Base-by-base conservation (phyloP, 2,329 filamentous ascomycete genomes). In the Capronia coronata region DNA sequence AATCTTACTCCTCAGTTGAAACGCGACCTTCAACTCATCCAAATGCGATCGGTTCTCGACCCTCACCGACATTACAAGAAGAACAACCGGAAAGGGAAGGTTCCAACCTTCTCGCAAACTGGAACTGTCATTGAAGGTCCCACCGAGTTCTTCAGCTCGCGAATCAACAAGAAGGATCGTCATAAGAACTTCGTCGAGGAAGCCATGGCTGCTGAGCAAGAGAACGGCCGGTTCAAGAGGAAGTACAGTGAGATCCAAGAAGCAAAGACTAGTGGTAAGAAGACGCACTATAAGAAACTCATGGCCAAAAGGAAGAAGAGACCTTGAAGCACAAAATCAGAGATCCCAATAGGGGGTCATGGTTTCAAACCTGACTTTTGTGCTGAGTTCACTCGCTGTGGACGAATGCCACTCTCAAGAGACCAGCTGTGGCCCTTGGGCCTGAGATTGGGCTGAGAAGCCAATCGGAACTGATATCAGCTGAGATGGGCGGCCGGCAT, bases 1-100 rank as follows among this genome's bases (percentile, higher is more conserved):
- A 76, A 87, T 43, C 70, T 95, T 43, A 95, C 89, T 0, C 80
- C 88, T 7, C 83, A 94, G 63, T 75, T 96, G 54, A 94, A 90
- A 69, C 79, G 88, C 59, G 91, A 98, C 65, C 75, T 96, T 43
- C 89, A 96, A 68, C 74, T 97, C 9, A 74, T 98, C 51, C 83
- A 87, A 58, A 91, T 96, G 84, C 82, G 93, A 66, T 84, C 83
- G 48, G 83, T 95, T 16, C 75, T 97, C 18, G 91, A 97, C 59
- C 83, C 89, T 1, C 91, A 97, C 65, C 77, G 86, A 43, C 86
- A 91, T 63, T 94, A 94, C 75, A 94, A 91, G 67, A 97, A 96
- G 68, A 78, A 72, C 43, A 77, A 80, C 48, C 48, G 56, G n/a
- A 89, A 85, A 64, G 75, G 78, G 51, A 74, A 80, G 53, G 70